Conservation (phyloP, 495 filamentous ascomycete species). For the Neurospora discreta region DNA sequence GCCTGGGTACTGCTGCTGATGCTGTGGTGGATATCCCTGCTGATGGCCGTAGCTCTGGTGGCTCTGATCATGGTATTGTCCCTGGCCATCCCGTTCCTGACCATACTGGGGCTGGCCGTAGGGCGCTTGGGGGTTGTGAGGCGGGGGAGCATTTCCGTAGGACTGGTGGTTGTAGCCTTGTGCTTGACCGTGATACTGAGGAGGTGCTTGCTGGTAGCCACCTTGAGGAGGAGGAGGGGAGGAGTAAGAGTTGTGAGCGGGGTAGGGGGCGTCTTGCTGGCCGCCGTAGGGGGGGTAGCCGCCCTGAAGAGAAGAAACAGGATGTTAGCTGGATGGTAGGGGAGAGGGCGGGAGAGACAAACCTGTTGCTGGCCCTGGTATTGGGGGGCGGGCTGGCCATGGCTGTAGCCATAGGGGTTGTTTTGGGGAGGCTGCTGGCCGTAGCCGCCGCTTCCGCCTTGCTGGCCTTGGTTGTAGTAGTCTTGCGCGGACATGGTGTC, state of each 20-base stretch:
- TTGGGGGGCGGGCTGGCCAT: not conserved
- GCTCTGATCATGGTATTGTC: not conserved
- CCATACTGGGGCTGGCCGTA: not conserved
- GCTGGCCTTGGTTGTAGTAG: not conserved
- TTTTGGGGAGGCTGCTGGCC: not conserved
- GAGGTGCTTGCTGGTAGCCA: not conserved
- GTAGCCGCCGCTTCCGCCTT: not conserved
- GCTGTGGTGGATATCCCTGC: not conserved
- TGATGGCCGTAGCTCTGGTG: not conserved
- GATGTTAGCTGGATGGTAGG: not conserved
- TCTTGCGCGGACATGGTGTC: not conserved
- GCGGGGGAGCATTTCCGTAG: not conserved
- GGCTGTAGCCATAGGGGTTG: not conserved
- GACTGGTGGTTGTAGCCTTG: not conserved
- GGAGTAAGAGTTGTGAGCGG: not conserved
- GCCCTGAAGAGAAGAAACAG: not conserved
- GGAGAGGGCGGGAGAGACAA: not conserved
- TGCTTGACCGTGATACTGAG: not conserved
- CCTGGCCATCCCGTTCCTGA: not conserved
- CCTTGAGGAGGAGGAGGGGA: not conserved
- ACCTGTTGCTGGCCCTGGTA: not conserved
- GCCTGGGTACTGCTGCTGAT: not conserved
- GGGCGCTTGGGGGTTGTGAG: not conserved
- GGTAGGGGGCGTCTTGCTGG: not conserved
- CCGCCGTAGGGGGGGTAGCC: not conserved